Evolutionary conservation across 495 filamentous ascomycete genomes (phyloP).

Genomic region (Parmelia sp.): DNA sequence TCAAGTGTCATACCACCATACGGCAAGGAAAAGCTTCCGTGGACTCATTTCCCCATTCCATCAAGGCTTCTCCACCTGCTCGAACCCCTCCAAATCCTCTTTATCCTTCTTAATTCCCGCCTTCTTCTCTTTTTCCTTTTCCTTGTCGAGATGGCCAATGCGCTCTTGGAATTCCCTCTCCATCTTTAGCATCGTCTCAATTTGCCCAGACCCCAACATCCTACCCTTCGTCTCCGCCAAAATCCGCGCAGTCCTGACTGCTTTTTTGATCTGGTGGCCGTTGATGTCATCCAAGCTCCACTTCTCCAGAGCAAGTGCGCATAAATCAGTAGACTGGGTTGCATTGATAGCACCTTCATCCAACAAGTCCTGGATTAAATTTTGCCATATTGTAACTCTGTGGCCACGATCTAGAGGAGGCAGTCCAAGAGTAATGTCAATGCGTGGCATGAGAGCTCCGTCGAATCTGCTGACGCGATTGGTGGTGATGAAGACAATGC

Average conservation of each 20-base stretch:
- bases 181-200: slow-evolving; percentile 25
- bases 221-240: slow-evolving; percentile 24
- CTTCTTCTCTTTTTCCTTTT: background rate
- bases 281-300: slow-evolving; percentile 25
- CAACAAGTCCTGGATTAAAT: slow-evolving; percentile 21
- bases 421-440: slow-evolving; percentile 37
- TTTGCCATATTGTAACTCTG: slow-evolving; percentile 18
- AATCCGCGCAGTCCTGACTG: slow-evolving; percentile 20
- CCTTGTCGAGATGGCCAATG: slow-evolving; percentile 9
- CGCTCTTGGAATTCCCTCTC: slow-evolving; percentile 21
- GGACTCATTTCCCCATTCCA: background rate
- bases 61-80: slow-evolving; percentile 17
- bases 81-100: slow-evolving; percentile 20
- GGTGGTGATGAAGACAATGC: slow-evolving; percentile 54
- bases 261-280: slow-evolving; percentile 26
- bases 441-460: slow-evolving; percentile 45
- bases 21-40: background rate
- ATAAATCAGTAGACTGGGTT: background rate
- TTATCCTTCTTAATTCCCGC: background rate
- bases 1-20: background rate
- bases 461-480: slow-evolving; percentile 45
- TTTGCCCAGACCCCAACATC: slow-evolving; percentile 15
- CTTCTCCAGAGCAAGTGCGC: slow-evolving; percentile 7
- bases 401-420: slow-evolving; percentile 21
- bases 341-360: slow-evolving; percentile 10